Base-by-base conservation (phyloP, 805 yeast species). In the Jamesozyma piceae region DNA sequence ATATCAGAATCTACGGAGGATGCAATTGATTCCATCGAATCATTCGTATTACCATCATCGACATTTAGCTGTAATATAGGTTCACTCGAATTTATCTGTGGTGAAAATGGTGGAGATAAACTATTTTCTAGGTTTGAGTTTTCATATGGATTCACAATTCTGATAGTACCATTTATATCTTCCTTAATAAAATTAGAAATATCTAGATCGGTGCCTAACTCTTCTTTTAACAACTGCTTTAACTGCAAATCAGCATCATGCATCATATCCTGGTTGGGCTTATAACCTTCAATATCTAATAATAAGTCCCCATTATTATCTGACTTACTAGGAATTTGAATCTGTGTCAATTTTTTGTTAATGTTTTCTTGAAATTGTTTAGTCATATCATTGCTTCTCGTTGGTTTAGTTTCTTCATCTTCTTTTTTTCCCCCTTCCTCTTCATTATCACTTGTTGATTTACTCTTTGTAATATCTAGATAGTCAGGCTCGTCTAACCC, bases 231-330 rank as follows among this genome's bases (percentile, higher is more conserved):
- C 34, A 89, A 68, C 50, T 81, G 79, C 51, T 78, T 78, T 45
- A 92, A 75, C 30, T 83, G 66, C 39, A 79, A 79, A 58, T 88
- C 95, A 0, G 94, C 77, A 51, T 77, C 79, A 39, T 80, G 79
- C 33, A 83, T 76, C 58, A 82, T 86, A 50, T 80, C 78, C 40
- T 80, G 82, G 53, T 81, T 87, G 28, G 95, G 82, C 63, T 89
- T 90, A 65, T 92, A 92, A 15, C 98, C 98, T 53, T 88, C 94
- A 80, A 90, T 86, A 64, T 92, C 98, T 36, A 92, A 66, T 34
- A 88, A 75, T 52, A 92, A 71, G 57, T 88, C 95, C 11, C 98
- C 98, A 54, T 86, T 84, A 47, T 82, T 80, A 48, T 85, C 95
- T 30, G 89, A 74, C 50, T 80, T 85, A 24, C 94, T 80, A 1